Evolutionary conservation across 2,329 filamentous ascomycete genomes (phyloP).

Genomic region (Fusarium continuum): DNA sequence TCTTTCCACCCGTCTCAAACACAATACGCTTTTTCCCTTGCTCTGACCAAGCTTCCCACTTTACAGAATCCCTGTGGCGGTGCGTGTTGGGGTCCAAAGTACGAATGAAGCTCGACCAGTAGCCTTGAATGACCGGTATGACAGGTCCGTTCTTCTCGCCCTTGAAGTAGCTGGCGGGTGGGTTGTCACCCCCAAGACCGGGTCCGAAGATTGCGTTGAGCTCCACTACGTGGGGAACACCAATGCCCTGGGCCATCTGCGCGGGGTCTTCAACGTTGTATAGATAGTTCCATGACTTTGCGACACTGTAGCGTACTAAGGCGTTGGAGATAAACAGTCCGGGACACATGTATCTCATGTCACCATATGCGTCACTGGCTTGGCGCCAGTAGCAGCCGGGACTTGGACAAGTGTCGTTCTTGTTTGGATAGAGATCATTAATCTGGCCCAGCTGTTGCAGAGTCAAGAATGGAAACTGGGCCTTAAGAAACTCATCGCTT

Average conservation of each 20-base stretch:
- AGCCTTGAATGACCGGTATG: conserved; percentile 70
- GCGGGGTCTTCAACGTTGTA: conserved; percentile 71
- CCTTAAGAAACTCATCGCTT: conserved; percentile 48
- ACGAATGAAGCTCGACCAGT: conserved; percentile 79
- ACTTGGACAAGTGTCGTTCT: conserved; percentile 46
- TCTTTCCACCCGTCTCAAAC: conserved; percentile 52
- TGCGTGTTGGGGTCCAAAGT: conserved; percentile 70
- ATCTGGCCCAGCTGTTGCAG: conserved; percentile 46
- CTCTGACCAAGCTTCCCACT: conserved; percentile 54
- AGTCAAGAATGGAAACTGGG: conserved; percentile 48
- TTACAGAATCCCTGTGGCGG: conserved; percentile 45
- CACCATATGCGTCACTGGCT: conserved; percentile 48
- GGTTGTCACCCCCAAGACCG: conserved; percentile 56
- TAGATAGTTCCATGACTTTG: conserved; percentile 71
- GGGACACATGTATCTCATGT: conserved; percentile 51
- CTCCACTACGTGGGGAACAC: conserved; percentile 75
- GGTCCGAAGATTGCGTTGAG: conserved; percentile 74
- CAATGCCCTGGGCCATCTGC: conserved; percentile 62
- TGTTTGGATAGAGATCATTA: conserved; percentile 49
- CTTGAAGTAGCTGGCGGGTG: conserved; percentile 64
- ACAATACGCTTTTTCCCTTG: conserved; percentile 47
- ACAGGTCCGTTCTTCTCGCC: conserved; percentile 64
- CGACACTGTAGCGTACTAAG: conserved; percentile 46
- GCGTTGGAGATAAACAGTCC: conserved; percentile 45
- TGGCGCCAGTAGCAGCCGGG: conserved; percentile 52